Conservation (phyloP, 352 stramenopile genomes). For the Phytophthora sojae region DNA sequence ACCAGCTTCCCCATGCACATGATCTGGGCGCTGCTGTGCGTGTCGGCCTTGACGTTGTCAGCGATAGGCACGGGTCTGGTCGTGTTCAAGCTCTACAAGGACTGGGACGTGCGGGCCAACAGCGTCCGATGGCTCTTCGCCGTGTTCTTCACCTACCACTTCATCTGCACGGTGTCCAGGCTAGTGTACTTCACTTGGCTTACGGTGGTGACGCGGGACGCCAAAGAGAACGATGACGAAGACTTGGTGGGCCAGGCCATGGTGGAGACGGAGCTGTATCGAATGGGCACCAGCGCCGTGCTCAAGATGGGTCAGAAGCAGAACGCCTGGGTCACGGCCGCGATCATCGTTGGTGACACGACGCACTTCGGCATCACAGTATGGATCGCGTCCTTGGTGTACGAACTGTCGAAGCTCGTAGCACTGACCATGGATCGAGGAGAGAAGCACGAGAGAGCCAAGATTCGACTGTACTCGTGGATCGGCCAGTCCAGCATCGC, state of each 20-base stretch:
- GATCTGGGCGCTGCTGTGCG: slow-evolving; percentile 37
- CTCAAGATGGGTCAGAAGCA: slow-evolving; percentile 30
- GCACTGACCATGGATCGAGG: slow-evolving; percentile 46
- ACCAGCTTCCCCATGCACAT: slow-evolving; percentile 24
- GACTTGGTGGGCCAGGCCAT: slow-evolving; percentile 16
- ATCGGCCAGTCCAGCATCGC: slow-evolving; percentile 31
- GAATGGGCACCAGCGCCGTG: slow-evolving; percentile 34
- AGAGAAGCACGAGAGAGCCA: slow-evolving; percentile 38
- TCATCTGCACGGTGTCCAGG: slow-evolving; percentile 19
- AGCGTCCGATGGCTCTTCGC: slow-evolving; percentile 39
- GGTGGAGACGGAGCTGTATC: slow-evolving; percentile 39
- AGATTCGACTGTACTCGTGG: slow-evolving; percentile 42
- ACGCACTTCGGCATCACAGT: slow-evolving; percentile 40
- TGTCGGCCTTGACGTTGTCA: slow-evolving; percentile 35
- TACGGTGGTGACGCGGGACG: background rate
- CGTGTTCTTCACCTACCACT: slow-evolving; percentile 42
- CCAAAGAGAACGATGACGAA: background rate
- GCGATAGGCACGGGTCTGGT: slow-evolving; percentile 30
- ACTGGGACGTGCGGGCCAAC: slow-evolving; percentile 39
- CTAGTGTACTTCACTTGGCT: slow-evolving; percentile 40
- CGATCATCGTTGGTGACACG: slow-evolving; percentile 42
- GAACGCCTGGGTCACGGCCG: slow-evolving; percentile 33
- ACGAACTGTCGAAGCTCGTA: slow-evolving; percentile 52
- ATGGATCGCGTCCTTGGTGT: slow-evolving; percentile 50
- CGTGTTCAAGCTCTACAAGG: slow-evolving; percentile 43